Conservation (phyloP, 306 rosid genomes). For the Senna tora region DNA sequence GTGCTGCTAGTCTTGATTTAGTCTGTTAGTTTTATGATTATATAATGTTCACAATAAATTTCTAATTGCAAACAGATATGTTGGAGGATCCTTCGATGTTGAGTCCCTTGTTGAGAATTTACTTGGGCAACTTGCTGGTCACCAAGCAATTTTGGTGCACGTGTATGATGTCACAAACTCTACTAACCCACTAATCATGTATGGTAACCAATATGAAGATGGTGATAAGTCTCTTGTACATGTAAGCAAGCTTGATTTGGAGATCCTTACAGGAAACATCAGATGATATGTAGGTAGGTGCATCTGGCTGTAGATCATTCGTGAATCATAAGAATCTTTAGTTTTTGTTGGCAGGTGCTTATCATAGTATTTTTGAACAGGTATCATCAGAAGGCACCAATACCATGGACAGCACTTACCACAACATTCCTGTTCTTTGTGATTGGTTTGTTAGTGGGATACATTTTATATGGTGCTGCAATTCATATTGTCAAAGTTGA, state of each 20-base stretch:
- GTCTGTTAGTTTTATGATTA: slow-evolving; percentile 28
- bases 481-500: slow-evolving; percentile 92
- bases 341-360: slow-evolving; percentile 35
- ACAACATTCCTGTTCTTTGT: slow-evolving; percentile 72
- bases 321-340: slow-evolving; percentile 6
- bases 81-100: slow-evolving; percentile 97
- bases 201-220: slow-evolving; percentile 81
- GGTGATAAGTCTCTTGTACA: slow-evolving; percentile 76
- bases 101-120: slow-evolving; percentile 98
- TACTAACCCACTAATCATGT: slow-evolving; percentile 78
- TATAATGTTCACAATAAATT: slow-evolving; percentile 33
- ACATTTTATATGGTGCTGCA: slow-evolving; percentile 91
- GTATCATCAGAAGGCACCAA: slow-evolving; percentile 90
- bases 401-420: slow-evolving; percentile 73
- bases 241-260: slow-evolving; percentile 95
- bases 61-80: slow-evolving; percentile 61
- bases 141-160: slow-evolving; percentile 87
- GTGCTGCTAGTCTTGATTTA: slow-evolving; percentile 21
- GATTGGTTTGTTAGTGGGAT: slow-evolving; percentile 80
- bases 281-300: slow-evolving; percentile 93
- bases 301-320: slow-evolving; percentile 27
- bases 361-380: slow-evolving; percentile 52
- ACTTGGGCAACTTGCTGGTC: slow-evolving; percentile 96
- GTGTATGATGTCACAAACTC: slow-evolving; percentile 89
- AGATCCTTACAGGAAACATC: slow-evolving; percentile 89